These are phyloP conservation scores for Xylaria digitata DNA, from an alignment of 2,329 filamentous ascomycete genomes.

Conservation along the genomic window DNA sequence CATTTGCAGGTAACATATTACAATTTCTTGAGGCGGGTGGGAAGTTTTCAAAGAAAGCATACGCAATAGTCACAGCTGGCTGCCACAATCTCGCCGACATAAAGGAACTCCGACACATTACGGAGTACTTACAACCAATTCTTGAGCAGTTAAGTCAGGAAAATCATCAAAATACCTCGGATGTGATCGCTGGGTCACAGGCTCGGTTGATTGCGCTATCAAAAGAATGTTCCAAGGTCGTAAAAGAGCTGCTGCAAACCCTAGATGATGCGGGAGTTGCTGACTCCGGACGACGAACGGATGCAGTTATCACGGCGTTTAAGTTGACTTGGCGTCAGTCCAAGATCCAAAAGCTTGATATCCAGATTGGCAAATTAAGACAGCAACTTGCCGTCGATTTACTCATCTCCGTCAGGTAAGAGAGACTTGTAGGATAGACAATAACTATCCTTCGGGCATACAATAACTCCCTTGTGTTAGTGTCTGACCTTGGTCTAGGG, in stretches of 20 bases:
- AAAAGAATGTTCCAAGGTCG: neutral
- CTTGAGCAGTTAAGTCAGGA: neutral
- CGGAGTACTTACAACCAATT: neutral
- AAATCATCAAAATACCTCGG: neutral
- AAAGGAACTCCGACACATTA: neutral
- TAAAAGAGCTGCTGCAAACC: neutral
- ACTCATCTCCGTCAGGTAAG: neutral
- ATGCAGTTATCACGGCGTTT: neutral
- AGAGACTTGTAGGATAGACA: neutral
- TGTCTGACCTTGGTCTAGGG: neutral
- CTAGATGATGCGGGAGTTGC: neutral
- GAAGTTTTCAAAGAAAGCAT: constrained; percentile 1
- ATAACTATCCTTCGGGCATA: neutral
- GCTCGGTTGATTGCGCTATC: neutral
- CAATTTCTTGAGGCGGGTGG: neutral
- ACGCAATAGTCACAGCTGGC: neutral
- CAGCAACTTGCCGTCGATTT: neutral
- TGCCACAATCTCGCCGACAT: neutral
- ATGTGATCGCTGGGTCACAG: neutral
- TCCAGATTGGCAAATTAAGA: neutral
- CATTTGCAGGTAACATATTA: neutral
- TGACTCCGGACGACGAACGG: neutral
- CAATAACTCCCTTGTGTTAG: neutral
- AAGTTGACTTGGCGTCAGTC: neutral
- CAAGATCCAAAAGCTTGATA: neutral